Evolutionary conservation across 1,139 yeast genomes (phyloP), one percentile per base, ranked within the genome.

Genomic region (Lodderomyces parapsilosis): DNA sequence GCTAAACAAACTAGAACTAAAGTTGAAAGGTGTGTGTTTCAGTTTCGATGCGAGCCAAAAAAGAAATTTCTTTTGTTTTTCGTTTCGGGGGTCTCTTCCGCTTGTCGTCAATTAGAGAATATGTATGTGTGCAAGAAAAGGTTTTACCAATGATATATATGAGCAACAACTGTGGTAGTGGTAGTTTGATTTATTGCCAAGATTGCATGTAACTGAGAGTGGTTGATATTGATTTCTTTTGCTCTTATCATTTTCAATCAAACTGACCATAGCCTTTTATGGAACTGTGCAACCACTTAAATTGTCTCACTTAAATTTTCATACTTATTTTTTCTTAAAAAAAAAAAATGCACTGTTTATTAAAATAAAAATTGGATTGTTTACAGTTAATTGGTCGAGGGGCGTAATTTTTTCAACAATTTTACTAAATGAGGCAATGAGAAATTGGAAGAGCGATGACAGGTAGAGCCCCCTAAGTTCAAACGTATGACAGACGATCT

Each of bases 211-310:
- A n/a, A n/a, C n/a, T n/a, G n/a, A n/a, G n/a, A n/a, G n/a, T n/a
- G n/a, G n/a, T n/a, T n/a, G n/a, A n/a, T n/a, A n/a, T n/a, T n/a
- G n/a, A n/a, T n/a, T 20, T 20, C 23, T 24, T 8, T 23, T 34
- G 22, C 17, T 34, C 37, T 30, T 24, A 24, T 30, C 33, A n/a
- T 30, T 30, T 30, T n/a, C n/a, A n/a, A n/a, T n/a, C 18, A 30
- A 30, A 7, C 19, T 13, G 11, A 7, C 7, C 18, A 6, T 30
- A 6, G 6, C 14, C 5, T 17, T 7, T 6, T n/a, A 30, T 18
- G n/a, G n/a, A 15, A 30, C 33, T 30, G 19, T 24, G 27, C 27
- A 24, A 24, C 27, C 27, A 24, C 27, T 24, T 24, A 24, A 24
- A 24, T 20, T 20, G 23, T 20, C 23, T 20, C 23, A n/a, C n/a